Base-by-base conservation (phyloP, 2,329 filamentous ascomycete genomes). In the Diaporthe citriasiana region DNA sequence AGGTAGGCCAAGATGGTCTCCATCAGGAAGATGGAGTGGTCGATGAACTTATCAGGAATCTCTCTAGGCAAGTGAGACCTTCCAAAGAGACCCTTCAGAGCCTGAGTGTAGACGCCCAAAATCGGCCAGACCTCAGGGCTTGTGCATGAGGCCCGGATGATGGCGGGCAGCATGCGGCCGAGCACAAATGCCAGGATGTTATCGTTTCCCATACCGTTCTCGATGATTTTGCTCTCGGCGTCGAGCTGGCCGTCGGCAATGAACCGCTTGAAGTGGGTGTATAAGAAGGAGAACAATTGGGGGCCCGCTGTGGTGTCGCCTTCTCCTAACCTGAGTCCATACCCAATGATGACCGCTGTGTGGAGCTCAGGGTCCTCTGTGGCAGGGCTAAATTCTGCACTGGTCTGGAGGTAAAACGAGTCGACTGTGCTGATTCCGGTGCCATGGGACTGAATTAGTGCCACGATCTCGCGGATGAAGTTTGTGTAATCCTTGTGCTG, bases 191-290 rank as follows among this genome's bases (percentile, higher is more conserved):
- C 79, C 57, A 85, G 78, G 33, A 91, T 84, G 47, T 83, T 77
- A 8, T 75, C 60, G 53, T 87, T 83, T n/a, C 79, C 81, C 85
- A 90, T 86, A n/a, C 87, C 87, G 71, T 82, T 82, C 47, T 80
- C 80, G 27, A 91, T 77, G 68, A 90, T 85, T 7, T 73, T 77
- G 38, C 83, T 80, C 77, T 90, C 87, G 8, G 86, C 83, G 8
- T 78, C 78, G n/a, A 90, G 82, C 68, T 83, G 85, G 72, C 86
- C 82, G 73, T 87, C 87, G 56, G 85, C 84, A 3, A 91, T 79
- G 0, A 88, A 87, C 70, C 87, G 81, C 78, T 90, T 90, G 79
- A 90, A 89, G 79, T 87, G 90, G 76, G 88, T 88, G 78, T 87
- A 87, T 2, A 91, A 82, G 73, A 89, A 89, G 79, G 87, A 88